These are phyloP conservation scores for button mushroom (Agaricus bisporus) DNA, from an alignment of 768 basidiomycete genomes.

Conservation along the genomic window DNA sequence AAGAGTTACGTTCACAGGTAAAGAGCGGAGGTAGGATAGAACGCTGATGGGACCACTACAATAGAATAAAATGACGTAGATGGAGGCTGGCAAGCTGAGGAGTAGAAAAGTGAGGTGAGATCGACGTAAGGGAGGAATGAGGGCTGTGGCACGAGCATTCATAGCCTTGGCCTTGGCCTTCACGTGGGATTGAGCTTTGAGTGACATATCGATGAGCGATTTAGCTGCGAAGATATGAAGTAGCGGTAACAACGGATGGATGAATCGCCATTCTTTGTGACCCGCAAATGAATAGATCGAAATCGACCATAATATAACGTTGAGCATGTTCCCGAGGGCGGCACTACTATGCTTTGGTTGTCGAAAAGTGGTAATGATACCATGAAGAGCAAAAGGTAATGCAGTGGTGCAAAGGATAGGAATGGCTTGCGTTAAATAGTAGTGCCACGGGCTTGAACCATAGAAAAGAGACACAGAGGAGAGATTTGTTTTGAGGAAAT, in stretches of 20 bases:
- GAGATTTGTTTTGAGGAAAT: conserved; percentile 80
- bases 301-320: conserved; percentile 54
- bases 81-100: conserved; percentile 51
- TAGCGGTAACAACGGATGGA: conserved; percentile 86
- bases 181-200: background rate
- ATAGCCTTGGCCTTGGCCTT: background rate
- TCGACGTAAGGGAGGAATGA: conserved; percentile 26
- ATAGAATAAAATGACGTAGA: conserved; percentile 73
- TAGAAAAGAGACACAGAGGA: conserved; percentile 90
- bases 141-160: background rate
- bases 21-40: conserved; percentile 55
- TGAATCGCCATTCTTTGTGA: conserved; percentile 98
- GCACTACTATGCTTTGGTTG: conserved; percentile 17
- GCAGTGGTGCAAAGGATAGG: conserved; percentile 75
- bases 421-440: conserved; percentile 80
- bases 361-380: conserved; percentile 35
- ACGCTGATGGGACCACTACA: conserved; percentile 75
- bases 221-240: conserved; percentile 75
- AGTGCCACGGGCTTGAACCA: conserved; percentile 81
- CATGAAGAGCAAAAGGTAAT: conserved; percentile 68
- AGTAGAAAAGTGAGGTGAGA: conserved; percentile 38
- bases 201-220: conserved; percentile 50
- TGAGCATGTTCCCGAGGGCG: conserved; percentile 38
- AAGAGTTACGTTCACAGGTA: conserved; percentile 41
- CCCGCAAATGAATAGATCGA: conserved; percentile 70